Conservation (phyloP, 169 alveolate genomes). For the Eimeria necatrix region DNA sequence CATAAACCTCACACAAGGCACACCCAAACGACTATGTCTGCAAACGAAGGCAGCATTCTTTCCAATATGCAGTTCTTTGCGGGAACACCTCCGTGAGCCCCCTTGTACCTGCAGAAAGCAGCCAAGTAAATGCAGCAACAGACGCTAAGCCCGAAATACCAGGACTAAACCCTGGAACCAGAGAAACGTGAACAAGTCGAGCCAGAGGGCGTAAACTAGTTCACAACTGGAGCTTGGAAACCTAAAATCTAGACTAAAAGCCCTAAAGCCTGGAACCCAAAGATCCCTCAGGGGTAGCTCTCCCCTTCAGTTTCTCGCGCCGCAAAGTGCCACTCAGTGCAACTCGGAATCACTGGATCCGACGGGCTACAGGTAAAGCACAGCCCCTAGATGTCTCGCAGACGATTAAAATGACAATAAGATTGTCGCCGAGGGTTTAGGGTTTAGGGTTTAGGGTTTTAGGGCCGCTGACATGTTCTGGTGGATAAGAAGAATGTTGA, state of each 20-base stretch:
- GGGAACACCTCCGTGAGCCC: conserved; percentile 88
- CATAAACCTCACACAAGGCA: background rate
- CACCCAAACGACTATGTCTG: conserved; percentile 94
- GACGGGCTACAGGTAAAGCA: too few relatives aligned
- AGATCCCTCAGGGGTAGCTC: background rate
- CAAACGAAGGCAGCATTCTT: conserved; percentile 91
- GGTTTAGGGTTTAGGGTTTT: background rate
- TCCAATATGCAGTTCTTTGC: conserved; percentile 93
- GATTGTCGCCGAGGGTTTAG: too few relatives aligned
- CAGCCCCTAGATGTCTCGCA: too few relatives aligned
- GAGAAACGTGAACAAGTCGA: too few relatives aligned
- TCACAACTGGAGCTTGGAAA: background rate
- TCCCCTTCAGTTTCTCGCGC: background rate
- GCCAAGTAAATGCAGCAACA: background rate
- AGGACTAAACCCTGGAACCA: background rate
- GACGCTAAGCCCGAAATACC: background rate
- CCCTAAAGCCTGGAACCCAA: background rate
- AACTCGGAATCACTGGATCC: too few relatives aligned
- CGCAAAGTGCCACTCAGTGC: too few relatives aligned
- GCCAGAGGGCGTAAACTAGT: too few relatives aligned
- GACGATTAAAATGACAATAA: too few relatives aligned
- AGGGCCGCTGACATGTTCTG: conserved; percentile 88
- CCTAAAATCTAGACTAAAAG: background rate
- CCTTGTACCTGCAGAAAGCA: conserved; percentile 78
- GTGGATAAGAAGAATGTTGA: conserved; percentile 94